Base-by-base conservation (phyloP, 1,139 yeast genomes). In the Blastobotrys serpentis region DNA sequence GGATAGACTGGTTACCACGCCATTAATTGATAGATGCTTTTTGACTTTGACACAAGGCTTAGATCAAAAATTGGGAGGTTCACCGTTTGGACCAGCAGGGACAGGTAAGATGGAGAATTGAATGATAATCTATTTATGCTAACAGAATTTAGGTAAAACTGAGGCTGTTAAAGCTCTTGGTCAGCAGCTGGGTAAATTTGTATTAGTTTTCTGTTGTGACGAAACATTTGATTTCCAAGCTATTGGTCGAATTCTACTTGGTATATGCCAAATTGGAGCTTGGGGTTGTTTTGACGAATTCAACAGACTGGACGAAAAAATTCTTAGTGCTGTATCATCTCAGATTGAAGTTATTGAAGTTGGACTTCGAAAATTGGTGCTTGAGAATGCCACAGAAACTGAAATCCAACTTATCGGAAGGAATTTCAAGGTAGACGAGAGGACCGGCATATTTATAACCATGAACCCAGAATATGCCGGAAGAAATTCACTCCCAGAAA, bases 251-350 rank as follows among this genome's bases (percentile, higher is more conserved):
- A 79, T 90, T 30, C 71, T 92, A 42, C 64, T 81, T 14, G 98
- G 98, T 46, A 73, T 89, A n/a, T 83, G 94, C 54, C 82, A 82
- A 55, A 80, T 89, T 4, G 96, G 96, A 1, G 85, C 89, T 1
- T 90, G 96, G 96, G 96, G 92, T 2, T 90, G 98, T 64, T 92
- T 92, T 68, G 98, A 92, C 65, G 98, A 92, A 64, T 90, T 92
- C 61, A 92, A 92, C 62, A 75, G 98, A 56, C 74, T 92, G 43
- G 83, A 83, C 44, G 80, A 78, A 51, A 75, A 75, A 13, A 84
- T 83, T 50, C 69, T 92, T 45, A 87, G 96, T 67, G 92, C 97
- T 0, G 84, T 89, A 0, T 84, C 97, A 0, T 81, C 94, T 0
- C 90, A 84, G 59, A 76, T 92, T 36, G 95, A 86, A 58, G 72